A percentile compares a stretch with the other conserved stretches of the same genome.
Evolutionary conservation across 2,329 filamentous ascomycete species (phyloP).

Genomic region (Huntiella abstrusa): DNA sequence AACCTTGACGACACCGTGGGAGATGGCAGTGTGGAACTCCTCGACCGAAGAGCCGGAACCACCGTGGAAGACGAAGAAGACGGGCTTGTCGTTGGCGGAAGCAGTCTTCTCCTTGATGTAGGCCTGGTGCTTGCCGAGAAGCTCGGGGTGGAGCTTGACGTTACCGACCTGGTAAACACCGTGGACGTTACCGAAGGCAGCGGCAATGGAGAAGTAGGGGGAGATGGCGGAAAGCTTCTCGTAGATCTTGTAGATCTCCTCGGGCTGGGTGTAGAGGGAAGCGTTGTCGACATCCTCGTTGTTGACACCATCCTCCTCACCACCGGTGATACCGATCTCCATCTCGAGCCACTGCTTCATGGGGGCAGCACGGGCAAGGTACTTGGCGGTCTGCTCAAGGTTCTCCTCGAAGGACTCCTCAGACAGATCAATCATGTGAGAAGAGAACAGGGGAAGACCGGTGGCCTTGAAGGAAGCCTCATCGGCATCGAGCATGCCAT

Average conservation of each 20-base stretch:
- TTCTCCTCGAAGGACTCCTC: conserved; percentile 85
- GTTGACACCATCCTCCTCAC: conserved; percentile 91
- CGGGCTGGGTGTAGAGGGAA: conserved; percentile 90
- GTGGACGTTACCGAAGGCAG: conserved; percentile 97
- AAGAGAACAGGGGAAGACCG: conserved; percentile 78
- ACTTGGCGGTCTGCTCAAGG: conserved; percentile 77
- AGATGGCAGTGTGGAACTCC: conserved; percentile 78
- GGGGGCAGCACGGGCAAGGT: conserved; percentile 82
- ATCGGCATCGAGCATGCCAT: conserved; percentile 86
- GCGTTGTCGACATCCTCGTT: conserved; percentile 96
- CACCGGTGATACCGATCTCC: conserved; percentile 74
- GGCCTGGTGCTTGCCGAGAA: conserved; percentile 90
- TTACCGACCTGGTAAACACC: conserved; percentile 95
- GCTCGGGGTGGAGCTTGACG: conserved; percentile 88
- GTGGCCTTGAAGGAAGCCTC: conserved; percentile 89
- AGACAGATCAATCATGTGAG: conserved; percentile 96
- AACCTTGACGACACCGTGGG: conserved; percentile 95
- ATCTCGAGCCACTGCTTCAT: conserved; percentile 99
- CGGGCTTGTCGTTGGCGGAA: conserved; percentile 56
- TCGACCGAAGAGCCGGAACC: conserved; percentile 80
- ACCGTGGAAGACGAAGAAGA: conserved; percentile 99
- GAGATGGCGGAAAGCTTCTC: conserved; percentile 70
- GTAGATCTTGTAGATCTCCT: conserved; percentile 88
- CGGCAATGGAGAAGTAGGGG: conserved; percentile 93
- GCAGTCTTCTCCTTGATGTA: conserved; percentile 68